These are phyloP conservation scores for Skeletonema costatum DNA, from an alignment of 108 stramenopile species.

Conservation along the genomic window DNA sequence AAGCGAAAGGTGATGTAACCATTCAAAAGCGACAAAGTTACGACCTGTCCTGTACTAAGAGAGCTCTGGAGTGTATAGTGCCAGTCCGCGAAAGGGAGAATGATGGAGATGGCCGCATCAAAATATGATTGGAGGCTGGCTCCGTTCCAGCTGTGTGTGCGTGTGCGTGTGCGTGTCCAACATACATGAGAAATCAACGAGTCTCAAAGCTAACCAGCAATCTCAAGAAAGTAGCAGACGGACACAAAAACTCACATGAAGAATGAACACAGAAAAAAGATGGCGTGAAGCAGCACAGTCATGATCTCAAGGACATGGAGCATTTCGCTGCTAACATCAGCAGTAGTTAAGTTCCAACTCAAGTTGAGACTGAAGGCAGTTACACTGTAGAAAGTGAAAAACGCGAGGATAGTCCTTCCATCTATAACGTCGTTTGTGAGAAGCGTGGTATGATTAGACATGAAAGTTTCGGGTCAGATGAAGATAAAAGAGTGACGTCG, in stretches of 20 bases:
- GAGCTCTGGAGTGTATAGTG: background rate
- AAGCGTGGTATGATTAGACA: background rate
- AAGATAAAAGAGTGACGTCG: background rate
- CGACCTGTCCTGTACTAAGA: background rate
- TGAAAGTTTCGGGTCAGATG: conserved; percentile 11
- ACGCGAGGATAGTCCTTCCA: conserved; percentile 27
- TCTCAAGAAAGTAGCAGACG: conserved; percentile 1
- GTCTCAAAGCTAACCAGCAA: background rate
- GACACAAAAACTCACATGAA: conserved; percentile 24
- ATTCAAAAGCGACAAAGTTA: background rate
- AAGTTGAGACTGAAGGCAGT: conserved; percentile 26
- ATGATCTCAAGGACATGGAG: conserved; percentile 18
- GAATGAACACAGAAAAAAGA: conserved; percentile 20
- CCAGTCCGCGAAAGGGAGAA: conserved; percentile 34
- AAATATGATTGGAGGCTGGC: conserved; percentile 7
- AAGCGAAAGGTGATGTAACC: background rate
- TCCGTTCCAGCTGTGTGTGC: background rate
- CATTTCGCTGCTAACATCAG: conserved; percentile 25
- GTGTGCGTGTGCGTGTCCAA: background rate
- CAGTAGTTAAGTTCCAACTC: conserved; percentile 42
- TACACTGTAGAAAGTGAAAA: conserved; percentile 31
- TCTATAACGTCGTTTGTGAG: conserved; percentile 12
- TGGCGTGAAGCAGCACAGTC: conserved; percentile 39
- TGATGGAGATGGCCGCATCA: conserved; percentile 25
- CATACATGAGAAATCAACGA: background rate